Evolutionary conservation across 306 rosid species (phyloP), one percentile per base, ranked within the genome.

Genomic region (Rosa persica): DNA sequence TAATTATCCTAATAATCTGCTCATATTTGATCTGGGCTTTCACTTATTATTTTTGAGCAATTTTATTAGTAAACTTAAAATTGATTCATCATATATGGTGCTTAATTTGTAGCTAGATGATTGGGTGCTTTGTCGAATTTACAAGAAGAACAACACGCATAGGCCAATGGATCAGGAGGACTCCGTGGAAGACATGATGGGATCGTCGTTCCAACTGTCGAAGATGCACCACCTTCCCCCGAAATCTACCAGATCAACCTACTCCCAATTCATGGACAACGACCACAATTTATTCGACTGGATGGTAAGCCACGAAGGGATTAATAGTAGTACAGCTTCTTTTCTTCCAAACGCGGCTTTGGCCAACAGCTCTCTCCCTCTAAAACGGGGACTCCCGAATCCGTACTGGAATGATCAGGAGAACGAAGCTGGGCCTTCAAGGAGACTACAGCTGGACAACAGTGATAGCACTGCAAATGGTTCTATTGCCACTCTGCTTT

Each of bases 81-180:
- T 22, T 22, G 25, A 8, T 57, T 47, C 8, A 8, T 58, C 62
- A 22, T 30, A 30, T 2, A 30, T 49, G 39, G 43, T n/a, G 22
- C 8, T 34, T n/a, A n/a, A n/a, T n/a, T 57, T 65, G n/a, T 78
- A 95, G 98, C 93, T 93, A 46, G 98, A 95, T 70, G 98, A 93
- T 81, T 95, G 98, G 97, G 98, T 95, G 64, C 72, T 95, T 27
- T 95, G 98, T 84, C 97, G 98, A 80, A 95, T 95, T 78, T 95
- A 92, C 89, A 88, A 95, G 88, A 95, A 92, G 87, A 89, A 72
- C 85, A 92, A 87, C 79, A 75, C 95, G 5, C 90, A 83, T 64
- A 87, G 92, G 55, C 78, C 88, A 0, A 30, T 87, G 72, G 93
- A 90, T 55, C 93, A 86, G 5, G 93, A 89, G 65, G 95, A 89